These are phyloP conservation scores for Trametes cingulata DNA, from an alignment of 768 basidiomycete genomes.

Conservation along the genomic window DNA sequence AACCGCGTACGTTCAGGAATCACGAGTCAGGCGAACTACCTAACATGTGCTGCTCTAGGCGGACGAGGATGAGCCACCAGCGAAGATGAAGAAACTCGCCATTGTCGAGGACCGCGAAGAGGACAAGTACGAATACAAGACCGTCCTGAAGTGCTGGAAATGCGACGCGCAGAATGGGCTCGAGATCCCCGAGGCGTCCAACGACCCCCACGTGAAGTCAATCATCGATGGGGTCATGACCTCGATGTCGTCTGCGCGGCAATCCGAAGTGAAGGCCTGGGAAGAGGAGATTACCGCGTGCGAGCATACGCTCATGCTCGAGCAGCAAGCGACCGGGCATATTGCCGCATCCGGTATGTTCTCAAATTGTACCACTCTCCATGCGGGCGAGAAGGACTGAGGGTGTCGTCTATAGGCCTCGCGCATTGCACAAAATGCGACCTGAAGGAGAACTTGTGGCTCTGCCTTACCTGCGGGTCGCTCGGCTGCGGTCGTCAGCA, in stretches of 20 bases:
- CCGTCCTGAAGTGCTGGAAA: constrained; percentile 73
- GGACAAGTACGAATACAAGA: constrained; percentile 77
- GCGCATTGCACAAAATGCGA: constrained; percentile 84
- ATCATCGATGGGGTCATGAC: constrained; percentile 72
- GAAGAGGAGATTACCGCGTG: constrained; percentile 91
- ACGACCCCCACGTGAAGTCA: constrained; percentile 46
- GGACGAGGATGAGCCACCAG: constrained; percentile 79
- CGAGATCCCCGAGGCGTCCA: constrained; percentile 43
- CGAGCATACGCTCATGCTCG: constrained; percentile 69
- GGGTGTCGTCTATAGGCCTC: constrained; percentile 48
- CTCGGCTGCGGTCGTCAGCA: constrained; percentile 89
- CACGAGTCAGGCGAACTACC: too few species aligned
- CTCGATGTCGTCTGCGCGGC: constrained; percentile 84
- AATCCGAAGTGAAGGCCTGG: constrained; percentile 97
- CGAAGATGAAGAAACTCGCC: constrained; percentile 87
- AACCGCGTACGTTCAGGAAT: constrained; percentile 59
- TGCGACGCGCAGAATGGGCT: constrained; percentile 57
- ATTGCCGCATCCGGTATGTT: constrained; percentile 57
- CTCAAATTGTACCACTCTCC: neutral
- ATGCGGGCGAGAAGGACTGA: neutral
- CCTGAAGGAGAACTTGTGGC: constrained; percentile 90
- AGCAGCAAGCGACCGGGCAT: constrained; percentile 47
- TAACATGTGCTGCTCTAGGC: constrained; percentile 41
- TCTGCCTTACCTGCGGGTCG: constrained; percentile 88
- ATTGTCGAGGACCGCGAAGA: constrained; percentile 86